Evolutionary conservation across 495 filamentous ascomycete genomes (phyloP).

Genomic region (Hyaloscypha bicolor): DNA sequence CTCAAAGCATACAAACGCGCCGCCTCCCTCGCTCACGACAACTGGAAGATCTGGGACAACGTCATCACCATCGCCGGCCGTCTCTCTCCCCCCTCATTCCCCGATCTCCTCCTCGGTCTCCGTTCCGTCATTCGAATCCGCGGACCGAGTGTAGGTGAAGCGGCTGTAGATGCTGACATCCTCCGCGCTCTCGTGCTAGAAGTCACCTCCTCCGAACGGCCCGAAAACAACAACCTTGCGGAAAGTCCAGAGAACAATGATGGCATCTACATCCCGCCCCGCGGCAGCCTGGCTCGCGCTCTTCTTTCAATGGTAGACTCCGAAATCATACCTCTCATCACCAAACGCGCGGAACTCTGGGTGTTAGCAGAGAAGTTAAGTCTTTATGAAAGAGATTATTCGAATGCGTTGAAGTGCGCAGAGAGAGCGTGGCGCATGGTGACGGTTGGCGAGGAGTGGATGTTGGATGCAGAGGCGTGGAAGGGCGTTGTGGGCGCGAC

Average conservation of each 20-base stretch:
- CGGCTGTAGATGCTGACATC: slow-evolving; percentile 73
- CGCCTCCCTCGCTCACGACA: slow-evolving; percentile 75
- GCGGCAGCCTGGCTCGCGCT: slow-evolving; percentile 50
- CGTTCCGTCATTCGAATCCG: slow-evolving; percentile 74
- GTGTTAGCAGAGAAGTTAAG: slow-evolving; percentile 68
- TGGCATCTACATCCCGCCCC: slow-evolving; percentile 46
- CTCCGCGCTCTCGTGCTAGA: slow-evolving; percentile 72
- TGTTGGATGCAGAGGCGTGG: slow-evolving; percentile 55
- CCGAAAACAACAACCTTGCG: slow-evolving; percentile 29
- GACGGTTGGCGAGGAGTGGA: slow-evolving; percentile 50
- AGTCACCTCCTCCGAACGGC: slow-evolving; percentile 47
- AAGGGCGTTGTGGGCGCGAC: slow-evolving; percentile 63
- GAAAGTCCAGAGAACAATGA: slow-evolving; percentile 34
- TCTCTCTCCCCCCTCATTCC: slow-evolving; percentile 70
- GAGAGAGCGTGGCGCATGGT: slow-evolving; percentile 88
- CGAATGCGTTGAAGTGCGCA: slow-evolving; percentile 73
- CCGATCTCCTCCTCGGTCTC: slow-evolving; percentile 73
- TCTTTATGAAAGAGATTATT: slow-evolving; percentile 66
- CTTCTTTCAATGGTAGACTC: slow-evolving; percentile 75
- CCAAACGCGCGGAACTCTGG: slow-evolving; percentile 75
- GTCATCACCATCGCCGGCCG: slow-evolving; percentile 82
- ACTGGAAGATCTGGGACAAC: slow-evolving; percentile 95
- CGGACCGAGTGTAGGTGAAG: slow-evolving; percentile 67
- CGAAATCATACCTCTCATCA: slow-evolving; percentile 79
- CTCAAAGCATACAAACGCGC: slow-evolving; percentile 84